Conservation (phyloP, 352 stramenopile genomes). For the Aphanomyces cochlioides region DNA sequence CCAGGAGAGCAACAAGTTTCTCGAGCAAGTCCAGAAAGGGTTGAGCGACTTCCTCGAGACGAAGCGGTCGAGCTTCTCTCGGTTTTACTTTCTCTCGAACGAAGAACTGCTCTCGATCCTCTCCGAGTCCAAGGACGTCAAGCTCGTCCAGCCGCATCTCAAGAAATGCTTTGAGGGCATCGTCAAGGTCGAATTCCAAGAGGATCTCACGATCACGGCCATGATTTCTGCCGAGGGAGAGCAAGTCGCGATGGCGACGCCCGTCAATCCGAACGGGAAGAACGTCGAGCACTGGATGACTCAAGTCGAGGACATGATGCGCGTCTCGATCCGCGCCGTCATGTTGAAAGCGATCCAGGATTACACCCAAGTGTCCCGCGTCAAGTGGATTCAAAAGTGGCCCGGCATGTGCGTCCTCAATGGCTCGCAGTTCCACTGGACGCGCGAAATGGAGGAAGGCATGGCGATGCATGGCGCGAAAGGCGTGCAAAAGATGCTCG, state of each 20-base stretch:
- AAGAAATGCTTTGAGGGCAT: slow-evolving; percentile 96
- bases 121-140: slow-evolving; percentile 93
- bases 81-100: slow-evolving; percentile 96
- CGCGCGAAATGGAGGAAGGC: slow-evolving; percentile 88
- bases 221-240: slow-evolving; percentile 91
- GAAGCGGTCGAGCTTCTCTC: slow-evolving; percentile 88
- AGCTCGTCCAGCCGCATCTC: slow-evolving; percentile 91
- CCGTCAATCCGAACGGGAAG: slow-evolving; percentile 90
- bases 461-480: slow-evolving; percentile 75
- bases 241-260: slow-evolving; percentile 76
- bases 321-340: slow-evolving; percentile 84
- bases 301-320: slow-evolving; percentile 92
- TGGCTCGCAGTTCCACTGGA: slow-evolving; percentile 94
- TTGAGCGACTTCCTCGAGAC: slow-evolving; percentile 94
- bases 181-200: slow-evolving; percentile 88
- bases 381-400: slow-evolving; percentile 95
- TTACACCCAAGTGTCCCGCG: slow-evolving; percentile 86
- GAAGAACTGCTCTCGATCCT: slow-evolving; percentile 94
- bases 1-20: slow-evolving; percentile 90
- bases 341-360: slow-evolving; percentile 91
- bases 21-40: slow-evolving; percentile 95
- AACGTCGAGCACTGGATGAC: slow-evolving; percentile 97
- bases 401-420: slow-evolving; percentile 93
- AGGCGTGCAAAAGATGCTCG: slow-evolving; percentile 89
- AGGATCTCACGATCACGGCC: slow-evolving; percentile 86